A percentile compares a stretch with the other conserved stretches of the same genome.
These are phyloP conservation scores for Prosopis cineraria DNA, from an alignment of 306 rosid species.

Conservation along the genomic window DNA sequence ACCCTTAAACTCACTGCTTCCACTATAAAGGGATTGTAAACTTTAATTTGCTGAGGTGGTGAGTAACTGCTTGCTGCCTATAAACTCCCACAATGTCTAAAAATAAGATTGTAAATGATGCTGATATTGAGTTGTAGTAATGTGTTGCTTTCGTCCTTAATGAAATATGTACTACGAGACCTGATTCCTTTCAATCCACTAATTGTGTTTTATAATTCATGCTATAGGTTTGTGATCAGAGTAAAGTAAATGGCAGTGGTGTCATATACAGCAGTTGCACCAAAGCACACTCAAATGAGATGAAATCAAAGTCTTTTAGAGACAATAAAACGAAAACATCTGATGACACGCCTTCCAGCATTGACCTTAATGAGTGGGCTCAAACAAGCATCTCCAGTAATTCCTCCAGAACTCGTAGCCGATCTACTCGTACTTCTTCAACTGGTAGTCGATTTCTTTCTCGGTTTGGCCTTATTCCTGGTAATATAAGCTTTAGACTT, in stretches of 20 bases:
- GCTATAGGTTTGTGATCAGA: conserved; percentile 54
- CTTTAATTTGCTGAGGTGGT: conserved; percentile 17
- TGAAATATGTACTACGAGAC: neutral
- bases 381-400: conserved; percentile 41
- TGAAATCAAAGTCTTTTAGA: conserved; percentile 46
- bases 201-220: conserved; percentile 21
- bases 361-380: conserved; percentile 51
- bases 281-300: conserved; percentile 36
- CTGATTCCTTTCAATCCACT: neutral
- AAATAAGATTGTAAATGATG: neutral
- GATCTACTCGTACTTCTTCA: conserved; percentile 56
- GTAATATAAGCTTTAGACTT: conserved; percentile 79
- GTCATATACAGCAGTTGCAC: conserved; percentile 34
- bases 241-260: conserved; percentile 42
- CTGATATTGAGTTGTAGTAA: neutral
- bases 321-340: conserved; percentile 44
- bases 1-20: neutral
- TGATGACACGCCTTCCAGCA: conserved; percentile 50
- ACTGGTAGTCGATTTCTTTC: conserved; percentile 70
- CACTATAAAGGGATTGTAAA: neutral
- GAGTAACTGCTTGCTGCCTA: conserved; percentile 1
- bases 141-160: neutral
- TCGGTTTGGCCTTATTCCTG: conserved; percentile 79
- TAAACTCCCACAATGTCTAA: neutral
- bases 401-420: conserved; percentile 54